A percentile compares a stretch with the other conserved stretches of the same genome.
phyloP scores from a whole-genome alignment of 1,284 basidiomycete genomes.

The Gastroboletus turbinatus region DNA sequence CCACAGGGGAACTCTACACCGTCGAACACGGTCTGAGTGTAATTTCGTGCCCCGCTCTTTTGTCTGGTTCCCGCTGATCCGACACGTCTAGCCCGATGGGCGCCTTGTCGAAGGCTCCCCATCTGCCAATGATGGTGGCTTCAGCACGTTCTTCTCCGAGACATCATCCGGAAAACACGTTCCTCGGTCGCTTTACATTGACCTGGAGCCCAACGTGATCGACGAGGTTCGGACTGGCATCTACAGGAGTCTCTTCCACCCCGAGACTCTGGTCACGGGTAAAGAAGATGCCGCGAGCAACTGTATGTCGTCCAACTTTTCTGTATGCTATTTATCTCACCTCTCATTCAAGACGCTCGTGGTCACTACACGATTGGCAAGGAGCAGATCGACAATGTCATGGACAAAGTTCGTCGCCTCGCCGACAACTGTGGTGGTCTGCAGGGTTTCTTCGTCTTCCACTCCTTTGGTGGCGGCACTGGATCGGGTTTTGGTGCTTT shows the following conservation, averaged over 20 bases:
- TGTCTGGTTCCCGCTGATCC: slow-evolving; percentile 14
- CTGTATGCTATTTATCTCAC: not conserved
- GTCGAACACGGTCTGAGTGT: slow-evolving; percentile 96
- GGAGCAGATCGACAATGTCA: slow-evolving; percentile 88
- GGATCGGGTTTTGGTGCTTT: slow-evolving; percentile 99
- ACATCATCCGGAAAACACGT: slow-evolving; percentile 96
- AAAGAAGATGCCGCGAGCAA: slow-evolving; percentile 99
- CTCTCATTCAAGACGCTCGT: slow-evolving; percentile 71
- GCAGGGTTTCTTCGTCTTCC: slow-evolving; percentile 99
- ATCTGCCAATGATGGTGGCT: slow-evolving; percentile 82
- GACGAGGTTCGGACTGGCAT: slow-evolving; percentile 96
- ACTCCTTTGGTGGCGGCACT: slow-evolving; percentile 99
- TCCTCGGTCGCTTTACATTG: slow-evolving; percentile 96
- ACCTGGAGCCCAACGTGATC: slow-evolving; percentile 96
- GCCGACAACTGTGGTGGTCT: slow-evolving; percentile 98
- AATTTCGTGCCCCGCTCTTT: slow-evolving; percentile 35
- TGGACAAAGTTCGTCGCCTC: slow-evolving; percentile 95
- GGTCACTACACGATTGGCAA: slow-evolving; percentile 99
- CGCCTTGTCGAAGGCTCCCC: slow-evolving; percentile 73
- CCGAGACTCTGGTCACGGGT: slow-evolving; percentile 96
- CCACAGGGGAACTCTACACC: slow-evolving; percentile 93
- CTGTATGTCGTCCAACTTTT: slow-evolving; percentile 56
- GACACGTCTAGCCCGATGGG: slow-evolving; percentile 67
- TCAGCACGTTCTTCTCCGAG: slow-evolving; percentile 96
- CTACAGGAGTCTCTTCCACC: slow-evolving; percentile 97